These are phyloP conservation scores for Cyberlindnera bimundalis DNA, from an alignment of 805 yeast genomes.

Conservation along the genomic window DNA sequence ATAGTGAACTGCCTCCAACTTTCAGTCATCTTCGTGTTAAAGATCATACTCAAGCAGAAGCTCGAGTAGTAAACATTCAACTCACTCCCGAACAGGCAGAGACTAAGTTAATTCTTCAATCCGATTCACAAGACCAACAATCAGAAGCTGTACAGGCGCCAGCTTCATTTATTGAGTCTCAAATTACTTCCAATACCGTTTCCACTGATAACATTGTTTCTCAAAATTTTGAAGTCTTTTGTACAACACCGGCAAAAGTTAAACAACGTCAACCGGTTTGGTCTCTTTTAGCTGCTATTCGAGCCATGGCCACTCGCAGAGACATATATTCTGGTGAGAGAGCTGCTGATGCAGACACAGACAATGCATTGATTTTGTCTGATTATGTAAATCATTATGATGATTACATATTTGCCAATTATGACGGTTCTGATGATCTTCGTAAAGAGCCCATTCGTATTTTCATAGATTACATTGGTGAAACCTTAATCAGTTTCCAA, in stretches of 20 bases:
- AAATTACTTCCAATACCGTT: conserved; percentile 6
- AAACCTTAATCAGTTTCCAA: conserved; percentile 50
- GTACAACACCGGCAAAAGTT: conserved; percentile 18
- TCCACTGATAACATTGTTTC: conserved; percentile 25
- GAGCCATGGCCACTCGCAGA: conserved; percentile 44
- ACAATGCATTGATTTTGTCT: conserved; percentile 23
- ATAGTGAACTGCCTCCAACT: conserved; percentile 5
- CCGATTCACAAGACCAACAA: background rate
- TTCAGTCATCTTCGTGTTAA: conserved; percentile 9
- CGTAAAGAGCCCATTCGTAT: conserved; percentile 31
- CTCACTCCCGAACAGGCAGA: conserved; percentile 16
- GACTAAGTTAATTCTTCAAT: background rate
- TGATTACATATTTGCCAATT: conserved; percentile 30
- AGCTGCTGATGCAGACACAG: conserved; percentile 14
- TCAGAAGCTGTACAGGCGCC: conserved; percentile 11
- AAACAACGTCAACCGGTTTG: conserved; percentile 46
- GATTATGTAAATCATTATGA: conserved; percentile 25
- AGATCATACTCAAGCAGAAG: conserved; percentile 15
- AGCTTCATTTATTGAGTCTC: conserved; percentile 18
- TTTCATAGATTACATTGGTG: conserved; percentile 48
- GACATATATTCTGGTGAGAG: conserved; percentile 42
- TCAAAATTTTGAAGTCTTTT: conserved; percentile 27
- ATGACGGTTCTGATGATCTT: conserved; percentile 25
- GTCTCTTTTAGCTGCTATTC: conserved; percentile 49
- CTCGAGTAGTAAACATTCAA: conserved; percentile 19